Conservation (phyloP, 129 eudicot genomes). For the Chrysanthemum lavandulifolium region DNA sequence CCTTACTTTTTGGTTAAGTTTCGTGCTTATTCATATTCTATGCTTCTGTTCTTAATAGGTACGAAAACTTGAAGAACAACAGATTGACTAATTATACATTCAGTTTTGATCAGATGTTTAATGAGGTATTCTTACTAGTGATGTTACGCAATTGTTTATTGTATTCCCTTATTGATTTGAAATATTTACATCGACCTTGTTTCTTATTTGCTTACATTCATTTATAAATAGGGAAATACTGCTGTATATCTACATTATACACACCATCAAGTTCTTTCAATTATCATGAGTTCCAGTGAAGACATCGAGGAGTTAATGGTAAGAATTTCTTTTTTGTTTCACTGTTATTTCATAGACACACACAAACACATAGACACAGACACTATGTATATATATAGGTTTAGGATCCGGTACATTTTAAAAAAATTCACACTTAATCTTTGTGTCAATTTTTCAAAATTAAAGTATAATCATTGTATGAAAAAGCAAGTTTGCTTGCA, state of each 20-base stretch:
- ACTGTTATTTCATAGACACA: neutral
- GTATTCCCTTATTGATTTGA: neutral
- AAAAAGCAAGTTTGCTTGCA: neutral
- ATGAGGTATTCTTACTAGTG: neutral
- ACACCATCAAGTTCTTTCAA: neutral
- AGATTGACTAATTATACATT: neutral
- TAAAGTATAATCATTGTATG: neutral
- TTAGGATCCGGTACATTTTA: too few species aligned
- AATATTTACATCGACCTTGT: neutral
- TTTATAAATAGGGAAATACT: neutral
- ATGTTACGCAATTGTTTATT: neutral
- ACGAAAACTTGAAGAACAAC: neutral
- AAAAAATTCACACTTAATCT: neutral
- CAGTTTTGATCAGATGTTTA: neutral
- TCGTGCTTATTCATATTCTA: neutral
- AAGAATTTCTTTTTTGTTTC: neutral
- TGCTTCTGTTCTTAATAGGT: neutral
- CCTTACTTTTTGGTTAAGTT: neutral
- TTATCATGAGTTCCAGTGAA: neutral
- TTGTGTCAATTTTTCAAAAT: neutral
- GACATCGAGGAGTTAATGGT: neutral
- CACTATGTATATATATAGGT: too few species aligned
- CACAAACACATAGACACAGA: neutral
- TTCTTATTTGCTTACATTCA: neutral
- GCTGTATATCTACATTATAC: neutral